Percentiles rank a stretch among this genome's conserved stretches.
These are phyloP conservation scores for Straminergon stramineum DNA, from an alignment of 225 moss, liverwort and hornwort genomes.

Conservation along the genomic window DNA sequence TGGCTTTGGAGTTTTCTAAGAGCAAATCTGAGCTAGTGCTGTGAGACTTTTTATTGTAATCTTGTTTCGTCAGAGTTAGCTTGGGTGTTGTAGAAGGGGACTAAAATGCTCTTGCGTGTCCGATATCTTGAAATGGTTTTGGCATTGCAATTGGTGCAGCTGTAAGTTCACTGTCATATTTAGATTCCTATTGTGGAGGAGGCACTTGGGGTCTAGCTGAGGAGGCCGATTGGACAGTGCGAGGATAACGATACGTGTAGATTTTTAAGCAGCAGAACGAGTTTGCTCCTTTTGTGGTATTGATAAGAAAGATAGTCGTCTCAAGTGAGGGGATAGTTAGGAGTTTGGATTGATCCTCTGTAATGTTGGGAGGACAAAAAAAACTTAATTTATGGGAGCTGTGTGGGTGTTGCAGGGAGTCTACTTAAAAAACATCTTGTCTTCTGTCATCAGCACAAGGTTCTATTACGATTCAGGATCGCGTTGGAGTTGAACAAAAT, in stretches of 20 bases:
- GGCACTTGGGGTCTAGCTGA: not conserved
- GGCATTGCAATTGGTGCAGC: not conserved
- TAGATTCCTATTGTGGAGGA: not conserved
- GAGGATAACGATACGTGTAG: not conserved
- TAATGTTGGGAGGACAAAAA: not conserved
- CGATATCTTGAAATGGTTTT: not conserved
- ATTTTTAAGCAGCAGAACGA: not conserved
- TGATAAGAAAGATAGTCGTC: not conserved
- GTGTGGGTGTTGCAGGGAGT: not conserved
- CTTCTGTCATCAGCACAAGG: not conserved
- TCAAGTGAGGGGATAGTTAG: not conserved
- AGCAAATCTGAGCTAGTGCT: not conserved
- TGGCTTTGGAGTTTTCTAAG: not conserved
- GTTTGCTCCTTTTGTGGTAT: not conserved
- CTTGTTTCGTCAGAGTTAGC: not conserved
- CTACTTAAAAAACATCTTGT: not conserved
- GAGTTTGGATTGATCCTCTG: not conserved
- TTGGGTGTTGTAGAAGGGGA: not conserved
- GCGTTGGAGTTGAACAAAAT: not conserved
- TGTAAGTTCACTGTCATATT: not conserved
- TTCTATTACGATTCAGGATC: not conserved
- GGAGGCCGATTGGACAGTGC: not conserved
- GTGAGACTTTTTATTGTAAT: not conserved
- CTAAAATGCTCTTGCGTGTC: not conserved
- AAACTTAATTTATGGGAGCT: not conserved